phyloP scores from a whole-genome alignment of 2,329 filamentous ascomycete species.

The Ophiostoma sp. region DNA sequence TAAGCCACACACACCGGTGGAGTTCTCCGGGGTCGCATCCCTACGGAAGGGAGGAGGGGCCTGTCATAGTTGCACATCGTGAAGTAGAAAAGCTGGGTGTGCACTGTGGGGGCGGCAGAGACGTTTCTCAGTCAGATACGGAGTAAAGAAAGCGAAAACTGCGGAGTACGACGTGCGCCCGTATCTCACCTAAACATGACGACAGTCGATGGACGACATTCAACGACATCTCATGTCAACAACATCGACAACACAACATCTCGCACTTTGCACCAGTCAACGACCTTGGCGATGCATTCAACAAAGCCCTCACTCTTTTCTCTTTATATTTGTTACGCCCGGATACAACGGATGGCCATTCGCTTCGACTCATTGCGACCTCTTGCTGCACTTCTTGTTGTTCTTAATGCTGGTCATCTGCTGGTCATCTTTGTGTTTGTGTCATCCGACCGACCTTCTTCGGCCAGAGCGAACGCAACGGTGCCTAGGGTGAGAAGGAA shows the following conservation, averaged over 20 bases:
- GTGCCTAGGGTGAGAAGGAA: not conserved
- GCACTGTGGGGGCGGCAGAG: not conserved
- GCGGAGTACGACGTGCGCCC: not conserved
- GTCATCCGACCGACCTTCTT: not conserved
- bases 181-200: not conserved
- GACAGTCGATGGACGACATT: not conserved
- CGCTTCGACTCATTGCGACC: not conserved
- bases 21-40: constrained; percentile 10
- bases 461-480: constrained; percentile 11
- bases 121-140: not conserved
- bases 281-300: not conserved
- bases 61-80: not conserved
- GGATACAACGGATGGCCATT: not conserved
- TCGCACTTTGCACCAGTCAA: not conserved
- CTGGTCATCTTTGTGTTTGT: not conserved
- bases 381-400: not conserved
- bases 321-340: not conserved
- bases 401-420: not conserved
- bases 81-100: not conserved
- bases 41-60: not conserved
- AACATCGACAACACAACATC: not conserved
- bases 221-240: not conserved
- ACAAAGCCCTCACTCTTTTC: not conserved
- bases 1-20: constrained; percentile 3
- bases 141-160: not conserved